These are phyloP conservation scores for Ophiostoma piceae DNA, from an alignment of 2,329 filamentous ascomycete species.

Conservation along the genomic window DNA sequence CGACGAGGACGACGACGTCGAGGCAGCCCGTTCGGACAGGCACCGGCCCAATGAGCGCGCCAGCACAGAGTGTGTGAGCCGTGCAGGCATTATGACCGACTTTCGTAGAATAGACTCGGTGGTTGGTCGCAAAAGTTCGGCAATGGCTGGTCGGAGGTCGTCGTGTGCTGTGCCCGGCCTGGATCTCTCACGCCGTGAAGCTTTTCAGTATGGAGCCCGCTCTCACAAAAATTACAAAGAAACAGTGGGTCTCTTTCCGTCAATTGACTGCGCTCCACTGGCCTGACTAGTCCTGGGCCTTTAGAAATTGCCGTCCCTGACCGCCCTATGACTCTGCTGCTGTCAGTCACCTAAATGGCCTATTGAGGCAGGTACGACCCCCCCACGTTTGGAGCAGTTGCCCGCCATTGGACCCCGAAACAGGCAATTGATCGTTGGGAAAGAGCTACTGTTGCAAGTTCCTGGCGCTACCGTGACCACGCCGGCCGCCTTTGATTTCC, in stretches of 20 bases:
- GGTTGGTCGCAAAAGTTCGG: not conserved
- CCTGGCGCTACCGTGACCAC: not conserved
- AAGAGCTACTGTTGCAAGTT: constrained; percentile 6
- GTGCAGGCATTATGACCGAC: constrained; percentile 21
- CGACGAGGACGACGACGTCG: constrained; percentile 8
- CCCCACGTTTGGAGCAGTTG: constrained; percentile 16
- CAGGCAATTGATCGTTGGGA: constrained; percentile 7
- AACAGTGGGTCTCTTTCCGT: constrained; percentile 2
- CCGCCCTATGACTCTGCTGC: constrained; percentile 24
- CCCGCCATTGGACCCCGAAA: constrained; percentile 17
- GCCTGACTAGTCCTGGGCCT: not conserved
- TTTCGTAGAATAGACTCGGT: not conserved
- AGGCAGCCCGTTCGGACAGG: constrained; percentile 19
- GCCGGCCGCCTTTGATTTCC: not conserved
- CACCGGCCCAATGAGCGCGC: constrained; percentile 23
- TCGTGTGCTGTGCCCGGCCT: constrained; percentile 11
- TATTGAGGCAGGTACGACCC: constrained; percentile 10
- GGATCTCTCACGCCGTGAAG: constrained; percentile 16
- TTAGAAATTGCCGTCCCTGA: constrained; percentile 23
- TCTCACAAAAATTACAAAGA: not conserved
- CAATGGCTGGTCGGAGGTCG: not conserved
- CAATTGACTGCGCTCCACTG: not conserved
- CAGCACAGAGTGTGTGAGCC: constrained; percentile 8
- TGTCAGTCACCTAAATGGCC: not conserved
- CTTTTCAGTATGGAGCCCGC: constrained; percentile 15